Conservation (phyloP, 176 grass and related monocot species). For the Tillandsia fasciculata region DNA sequence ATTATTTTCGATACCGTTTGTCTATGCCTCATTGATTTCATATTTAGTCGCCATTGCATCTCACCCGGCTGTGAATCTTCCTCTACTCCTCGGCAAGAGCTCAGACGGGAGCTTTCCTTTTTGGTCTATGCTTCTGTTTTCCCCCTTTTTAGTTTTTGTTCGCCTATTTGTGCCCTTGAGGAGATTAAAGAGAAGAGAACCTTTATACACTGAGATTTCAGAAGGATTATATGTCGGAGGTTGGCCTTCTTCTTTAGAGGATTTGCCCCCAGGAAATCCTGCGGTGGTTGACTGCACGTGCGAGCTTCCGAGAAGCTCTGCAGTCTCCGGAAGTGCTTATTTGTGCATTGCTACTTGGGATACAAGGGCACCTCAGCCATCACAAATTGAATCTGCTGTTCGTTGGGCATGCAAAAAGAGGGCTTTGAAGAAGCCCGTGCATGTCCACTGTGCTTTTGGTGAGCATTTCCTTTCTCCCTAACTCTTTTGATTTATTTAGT, state of each 20-base stretch:
- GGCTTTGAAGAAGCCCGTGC: conserved; percentile 57
- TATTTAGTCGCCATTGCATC: conserved; percentile 63
- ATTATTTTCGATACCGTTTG: conserved; percentile 38
- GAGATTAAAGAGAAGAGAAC: conserved; percentile 61
- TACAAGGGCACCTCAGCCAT: conserved; percentile 59
- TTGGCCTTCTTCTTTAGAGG: conserved; percentile 69
- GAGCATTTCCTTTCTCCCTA: conserved; percentile 1
- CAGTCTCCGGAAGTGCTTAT: conserved; percentile 47
- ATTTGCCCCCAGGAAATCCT: conserved; percentile 60
- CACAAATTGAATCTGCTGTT: conserved; percentile 67
- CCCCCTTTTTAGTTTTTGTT: conserved; percentile 59
- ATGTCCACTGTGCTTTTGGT: conserved; percentile 94
- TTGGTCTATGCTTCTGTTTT: conserved; percentile 79
- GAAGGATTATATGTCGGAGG: conserved; percentile 78
- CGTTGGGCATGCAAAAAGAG: conserved; percentile 61
- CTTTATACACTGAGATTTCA: conserved; percentile 64
- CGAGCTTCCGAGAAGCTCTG: conserved; percentile 64
- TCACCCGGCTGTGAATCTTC: conserved; percentile 60
- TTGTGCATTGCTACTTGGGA: conserved; percentile 79
- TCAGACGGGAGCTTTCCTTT: conserved; percentile 57
- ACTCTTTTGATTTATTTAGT: background rate
- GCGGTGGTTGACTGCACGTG: conserved; percentile 89
- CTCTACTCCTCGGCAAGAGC: conserved; percentile 71
- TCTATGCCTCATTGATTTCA: conserved; percentile 45
- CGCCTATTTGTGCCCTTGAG: conserved; percentile 54